A percentile compares a stretch with the other conserved stretches of the same genome.
Conservation (phyloP, 768 basidiomycete genomes). For the Hericium rajendrae region DNA sequence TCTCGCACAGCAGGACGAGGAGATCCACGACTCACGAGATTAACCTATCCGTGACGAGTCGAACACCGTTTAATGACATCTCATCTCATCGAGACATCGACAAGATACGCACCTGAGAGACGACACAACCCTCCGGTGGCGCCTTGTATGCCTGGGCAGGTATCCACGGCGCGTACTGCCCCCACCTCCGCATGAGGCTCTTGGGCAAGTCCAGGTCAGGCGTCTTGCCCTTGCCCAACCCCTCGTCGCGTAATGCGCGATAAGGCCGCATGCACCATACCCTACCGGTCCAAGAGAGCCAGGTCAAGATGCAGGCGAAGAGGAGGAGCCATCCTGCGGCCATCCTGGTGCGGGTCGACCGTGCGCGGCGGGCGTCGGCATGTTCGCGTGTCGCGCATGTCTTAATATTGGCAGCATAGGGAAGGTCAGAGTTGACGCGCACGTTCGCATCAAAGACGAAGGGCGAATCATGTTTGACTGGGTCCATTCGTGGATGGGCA, state of each 20-base stretch:
- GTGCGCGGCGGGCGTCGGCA: too few species aligned
- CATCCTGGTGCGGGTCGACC: background rate
- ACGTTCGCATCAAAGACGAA: too few species aligned
- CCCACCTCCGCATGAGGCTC: conserved; percentile 30
- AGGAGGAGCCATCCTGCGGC: background rate
- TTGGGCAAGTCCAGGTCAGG: conserved; percentile 9
- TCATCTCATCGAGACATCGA: background rate
- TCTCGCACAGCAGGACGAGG: background rate
- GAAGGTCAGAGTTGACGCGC: too few species aligned
- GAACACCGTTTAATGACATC: background rate
- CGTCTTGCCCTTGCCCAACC: background rate
- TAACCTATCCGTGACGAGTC: conserved; percentile 31
- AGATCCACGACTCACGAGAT: conserved; percentile 36
- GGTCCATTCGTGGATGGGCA: too few species aligned
- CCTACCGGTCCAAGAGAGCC: conserved; percentile 26
- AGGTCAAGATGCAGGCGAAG: background rate
- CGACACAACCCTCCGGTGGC: conserved; percentile 38
- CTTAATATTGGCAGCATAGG: too few species aligned
- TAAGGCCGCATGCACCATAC: background rate
- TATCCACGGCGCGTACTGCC: conserved; percentile 52
- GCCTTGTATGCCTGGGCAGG: conserved; percentile 34
- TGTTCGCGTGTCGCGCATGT: too few species aligned
- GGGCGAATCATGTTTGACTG: too few species aligned
- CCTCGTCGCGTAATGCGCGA: background rate
- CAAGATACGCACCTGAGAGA: conserved; percentile 40